phyloP scores from a whole-genome alignment of 148 eudicot species.

The Vaccinium darrowii region DNA sequence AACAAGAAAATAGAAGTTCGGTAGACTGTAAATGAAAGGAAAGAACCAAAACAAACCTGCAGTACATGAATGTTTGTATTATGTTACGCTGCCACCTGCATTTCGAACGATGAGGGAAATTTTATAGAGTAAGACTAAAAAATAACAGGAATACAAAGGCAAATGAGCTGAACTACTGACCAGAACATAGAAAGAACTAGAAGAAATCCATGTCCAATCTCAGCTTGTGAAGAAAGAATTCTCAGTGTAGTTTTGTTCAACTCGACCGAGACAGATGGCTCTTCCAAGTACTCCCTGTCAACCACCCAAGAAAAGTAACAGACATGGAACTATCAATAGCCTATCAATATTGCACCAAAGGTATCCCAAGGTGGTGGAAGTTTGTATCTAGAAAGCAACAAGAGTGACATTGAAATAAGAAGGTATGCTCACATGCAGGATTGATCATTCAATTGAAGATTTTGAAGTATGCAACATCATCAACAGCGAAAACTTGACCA shows the following conservation, averaged over 20 bases:
- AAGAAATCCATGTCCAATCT: slow-evolving; percentile 94
- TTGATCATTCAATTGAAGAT: not conserved
- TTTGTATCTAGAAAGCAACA: not conserved
- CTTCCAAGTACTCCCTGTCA: slow-evolving; percentile 91
- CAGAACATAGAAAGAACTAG: slow-evolving; percentile 73
- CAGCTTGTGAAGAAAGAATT: slow-evolving; percentile 90
- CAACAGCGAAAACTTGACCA: not conserved
- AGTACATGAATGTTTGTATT: slow-evolving; percentile 87
- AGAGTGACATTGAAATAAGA: not conserved
- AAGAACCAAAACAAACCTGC: slow-evolving; percentile 58
- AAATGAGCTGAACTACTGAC: slow-evolving; percentile 44
- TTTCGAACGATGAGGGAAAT: slow-evolving; percentile 5
- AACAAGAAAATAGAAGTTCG: not conserved
- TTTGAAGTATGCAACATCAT: not conserved
- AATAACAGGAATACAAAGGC: not conserved
- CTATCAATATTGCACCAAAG: not conserved
- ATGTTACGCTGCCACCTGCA: slow-evolving; percentile 98
- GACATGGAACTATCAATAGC: not conserved
- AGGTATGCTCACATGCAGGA: not conserved
- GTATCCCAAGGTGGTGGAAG: not conserved
- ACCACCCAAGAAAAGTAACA: not conserved
- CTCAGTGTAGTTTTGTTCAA: slow-evolving; percentile 77
- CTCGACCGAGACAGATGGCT: slow-evolving; percentile 92
- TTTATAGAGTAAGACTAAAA: not conserved
- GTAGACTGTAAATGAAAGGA: not conserved